Conservation (phyloP, 2,329 filamentous ascomycete genomes). For the Fusarium hainanense region DNA sequence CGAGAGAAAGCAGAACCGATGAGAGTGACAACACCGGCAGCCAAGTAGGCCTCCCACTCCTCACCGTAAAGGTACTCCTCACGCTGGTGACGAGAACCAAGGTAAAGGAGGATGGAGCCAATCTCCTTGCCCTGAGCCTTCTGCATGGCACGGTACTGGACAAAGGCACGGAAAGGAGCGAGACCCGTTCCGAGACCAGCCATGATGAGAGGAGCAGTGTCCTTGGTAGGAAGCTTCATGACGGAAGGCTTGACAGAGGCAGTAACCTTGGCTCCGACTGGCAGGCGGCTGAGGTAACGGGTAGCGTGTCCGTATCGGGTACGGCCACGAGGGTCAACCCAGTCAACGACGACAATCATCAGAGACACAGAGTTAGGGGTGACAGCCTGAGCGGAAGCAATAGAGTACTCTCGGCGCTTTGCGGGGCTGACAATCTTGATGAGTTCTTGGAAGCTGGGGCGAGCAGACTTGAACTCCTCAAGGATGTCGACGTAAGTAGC, state of each 20-base stretch:
- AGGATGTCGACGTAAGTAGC: conserved; percentile 91
- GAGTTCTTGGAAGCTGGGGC: conserved; percentile 88
- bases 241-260: conserved; percentile 97
- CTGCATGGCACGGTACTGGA: conserved; percentile 97
- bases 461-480: conserved; percentile 89
- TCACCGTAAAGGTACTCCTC: conserved; percentile 99
- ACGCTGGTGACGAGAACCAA: conserved; percentile 95
- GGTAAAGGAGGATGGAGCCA: conserved; percentile 91
- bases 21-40: conserved; percentile 93
- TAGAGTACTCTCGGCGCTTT: conserved; percentile 99
- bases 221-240: conserved; percentile 94
- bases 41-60: conserved; percentile 98
- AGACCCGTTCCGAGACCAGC: conserved; percentile 97
- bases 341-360: conserved; percentile 97
- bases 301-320: conserved; percentile 94
- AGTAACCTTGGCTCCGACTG: conserved; percentile 81
- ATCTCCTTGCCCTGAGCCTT: conserved; percentile 98
- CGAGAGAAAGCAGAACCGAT: conserved; percentile 94
- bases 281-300: conserved; percentile 83
- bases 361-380: conserved; percentile 89
- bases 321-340: conserved; percentile 89
- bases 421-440: conserved; percentile 87
- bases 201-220: conserved; percentile 97
- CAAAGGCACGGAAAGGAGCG: conserved; percentile 98
- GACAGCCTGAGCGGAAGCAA: conserved; percentile 95